Evolutionary conservation across 1,284 basidiomycete species (phyloP).

Genomic region (Lignosus rhinocerotis): DNA sequence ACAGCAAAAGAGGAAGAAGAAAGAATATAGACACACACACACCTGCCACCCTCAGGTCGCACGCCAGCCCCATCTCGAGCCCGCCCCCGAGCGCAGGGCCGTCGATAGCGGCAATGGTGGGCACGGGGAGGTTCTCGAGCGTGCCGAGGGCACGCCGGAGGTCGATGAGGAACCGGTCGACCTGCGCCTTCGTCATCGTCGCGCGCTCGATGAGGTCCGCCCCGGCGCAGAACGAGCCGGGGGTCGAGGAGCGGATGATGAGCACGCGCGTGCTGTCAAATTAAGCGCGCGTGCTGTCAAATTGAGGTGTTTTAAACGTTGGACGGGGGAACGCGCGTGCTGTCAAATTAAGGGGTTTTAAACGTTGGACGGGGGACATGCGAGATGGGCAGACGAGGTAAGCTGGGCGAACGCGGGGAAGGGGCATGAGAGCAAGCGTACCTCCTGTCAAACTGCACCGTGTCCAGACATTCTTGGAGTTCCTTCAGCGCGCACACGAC

Average conservation of each 20-base stretch:
- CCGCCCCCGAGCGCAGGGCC: constrained; percentile 93
- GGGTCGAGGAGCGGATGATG: constrained; percentile 73
- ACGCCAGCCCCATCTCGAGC: constrained; percentile 83
- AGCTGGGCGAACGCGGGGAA: no score
- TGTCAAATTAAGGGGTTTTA: no score
- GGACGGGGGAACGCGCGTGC: not conserved
- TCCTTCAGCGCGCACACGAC: constrained; percentile 48
- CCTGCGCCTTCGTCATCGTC: constrained; percentile 75
- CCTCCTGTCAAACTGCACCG: constrained; percentile 70
- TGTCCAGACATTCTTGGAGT: constrained; percentile 68
- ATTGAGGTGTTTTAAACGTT: not conserved
- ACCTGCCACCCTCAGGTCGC: constrained; percentile 89
- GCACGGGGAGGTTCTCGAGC: constrained; percentile 81
- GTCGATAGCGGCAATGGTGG: constrained; percentile 91
- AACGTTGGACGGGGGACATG: not conserved
- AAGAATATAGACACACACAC: constrained; percentile 11
- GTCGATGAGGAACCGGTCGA: constrained; percentile 78
- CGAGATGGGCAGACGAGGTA: not conserved
- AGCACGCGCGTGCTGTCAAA: constrained; percentile 71
- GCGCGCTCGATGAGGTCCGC: constrained; percentile 88
- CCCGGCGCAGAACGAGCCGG: constrained; percentile 88
- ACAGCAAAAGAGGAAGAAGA: not conserved
- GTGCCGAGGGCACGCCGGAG: constrained; percentile 73
- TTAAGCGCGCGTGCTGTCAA: constrained; percentile 68
- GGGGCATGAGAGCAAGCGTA: constrained; percentile 29